These are phyloP conservation scores for Bremia lactucae DNA, from an alignment of 352 stramenopile species.

Conservation along the genomic window DNA sequence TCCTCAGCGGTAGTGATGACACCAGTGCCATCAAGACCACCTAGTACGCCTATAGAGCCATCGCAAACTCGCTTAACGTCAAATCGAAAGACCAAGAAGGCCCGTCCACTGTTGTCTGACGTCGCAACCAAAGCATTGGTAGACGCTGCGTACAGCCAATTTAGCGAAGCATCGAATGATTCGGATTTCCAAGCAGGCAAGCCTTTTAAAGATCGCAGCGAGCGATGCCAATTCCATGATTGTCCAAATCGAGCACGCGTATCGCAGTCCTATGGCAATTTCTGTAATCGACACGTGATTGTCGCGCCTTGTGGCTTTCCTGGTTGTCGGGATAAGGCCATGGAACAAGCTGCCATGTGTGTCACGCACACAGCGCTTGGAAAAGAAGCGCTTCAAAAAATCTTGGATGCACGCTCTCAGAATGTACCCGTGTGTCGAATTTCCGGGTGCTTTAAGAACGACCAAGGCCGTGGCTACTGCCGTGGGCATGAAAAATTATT, in stretches of 20 bases:
- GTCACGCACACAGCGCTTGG: conserved; percentile 53
- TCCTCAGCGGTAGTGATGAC: neutral
- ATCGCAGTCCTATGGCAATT: conserved; percentile 65
- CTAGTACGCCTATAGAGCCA: neutral
- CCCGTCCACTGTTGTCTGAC: conserved; percentile 1
- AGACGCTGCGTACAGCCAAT: conserved; percentile 31
- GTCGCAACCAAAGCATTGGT: conserved; percentile 5
- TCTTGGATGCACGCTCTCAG: conserved; percentile 49
- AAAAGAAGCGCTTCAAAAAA: conserved; percentile 60
- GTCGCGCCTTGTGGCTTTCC: conserved; percentile 77
- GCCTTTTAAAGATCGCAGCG: conserved; percentile 45
- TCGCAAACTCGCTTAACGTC: neutral
- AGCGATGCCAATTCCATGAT: conserved; percentile 64
- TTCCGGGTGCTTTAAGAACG: conserved; percentile 80
- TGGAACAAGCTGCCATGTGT: conserved; percentile 55
- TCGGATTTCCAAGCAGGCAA: conserved; percentile 44
- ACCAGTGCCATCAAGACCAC: neutral
- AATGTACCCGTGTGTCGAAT: conserved; percentile 72
- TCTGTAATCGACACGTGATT: conserved; percentile 83
- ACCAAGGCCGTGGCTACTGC: conserved; percentile 78
- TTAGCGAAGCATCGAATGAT: conserved; percentile 30
- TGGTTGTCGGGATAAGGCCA: conserved; percentile 68
- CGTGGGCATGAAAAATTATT: conserved; percentile 79
- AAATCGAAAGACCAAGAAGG: neutral
- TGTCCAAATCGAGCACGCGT: conserved; percentile 74